Evolutionary conservation across 2,329 filamentous ascomycete species (phyloP).

Genomic region (Aspergillus tamarii): DNA sequence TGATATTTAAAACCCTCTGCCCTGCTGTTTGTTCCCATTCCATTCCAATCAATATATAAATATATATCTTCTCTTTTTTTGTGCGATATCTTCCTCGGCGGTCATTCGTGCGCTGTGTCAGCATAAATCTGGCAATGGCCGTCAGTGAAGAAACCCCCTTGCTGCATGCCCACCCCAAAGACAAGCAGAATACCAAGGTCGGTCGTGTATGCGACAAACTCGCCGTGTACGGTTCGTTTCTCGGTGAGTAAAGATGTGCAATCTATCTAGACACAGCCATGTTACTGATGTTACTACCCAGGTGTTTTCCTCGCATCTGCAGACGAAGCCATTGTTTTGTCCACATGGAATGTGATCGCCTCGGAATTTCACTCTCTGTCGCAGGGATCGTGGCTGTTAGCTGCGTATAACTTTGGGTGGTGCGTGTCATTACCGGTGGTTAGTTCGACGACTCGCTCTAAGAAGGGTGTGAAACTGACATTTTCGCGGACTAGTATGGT

Average conservation of each 20-base stretch:
- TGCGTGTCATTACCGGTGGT: slow-evolving; percentile 45
- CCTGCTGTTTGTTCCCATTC: not conserved
- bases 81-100: not conserved
- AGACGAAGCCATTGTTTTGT: slow-evolving; percentile 65
- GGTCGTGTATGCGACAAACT: not conserved
- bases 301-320: slow-evolving; percentile 65
- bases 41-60: not conserved
- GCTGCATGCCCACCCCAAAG: not conserved
- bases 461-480: not conserved
- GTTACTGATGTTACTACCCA: slow-evolving; percentile 13
- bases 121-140: not conserved
- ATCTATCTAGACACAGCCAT: not conserved
- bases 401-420: slow-evolving; percentile 48
- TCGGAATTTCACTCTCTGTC: slow-evolving; percentile 50
- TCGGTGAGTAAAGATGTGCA: not conserved
- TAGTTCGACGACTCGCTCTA: not conserved
- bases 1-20: not conserved
- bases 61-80: not conserved
- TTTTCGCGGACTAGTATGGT: slow-evolving; percentile 36
- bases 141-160: not conserved
- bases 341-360: slow-evolving; percentile 61
- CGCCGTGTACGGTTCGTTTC: not conserved
- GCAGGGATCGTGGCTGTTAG: slow-evolving; percentile 49
- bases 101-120: not conserved
- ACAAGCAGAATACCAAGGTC: not conserved